phyloP scores from a whole-genome alignment of 768 basidiomycete species.

The Boletus barrowsii region DNA sequence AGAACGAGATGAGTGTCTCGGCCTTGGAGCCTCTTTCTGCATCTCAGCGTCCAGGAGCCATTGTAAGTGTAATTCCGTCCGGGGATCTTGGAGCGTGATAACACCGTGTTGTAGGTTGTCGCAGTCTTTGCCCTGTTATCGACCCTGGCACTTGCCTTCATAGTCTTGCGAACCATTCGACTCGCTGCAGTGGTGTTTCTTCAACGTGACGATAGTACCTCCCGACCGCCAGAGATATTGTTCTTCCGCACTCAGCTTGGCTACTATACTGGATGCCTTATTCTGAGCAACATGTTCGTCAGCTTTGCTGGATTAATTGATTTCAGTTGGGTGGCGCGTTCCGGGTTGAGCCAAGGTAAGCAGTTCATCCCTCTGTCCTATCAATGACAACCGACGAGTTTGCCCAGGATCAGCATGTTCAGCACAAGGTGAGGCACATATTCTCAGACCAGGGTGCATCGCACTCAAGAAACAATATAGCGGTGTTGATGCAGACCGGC shows the following conservation, averaged over 20 bases:
- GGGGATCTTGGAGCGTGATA: background rate
- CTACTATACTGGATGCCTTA: constrained; percentile 60
- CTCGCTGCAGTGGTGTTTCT: constrained; percentile 39
- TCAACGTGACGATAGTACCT: constrained; percentile 25
- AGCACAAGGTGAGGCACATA: constrained; percentile 50
- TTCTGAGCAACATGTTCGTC: constrained; percentile 55
- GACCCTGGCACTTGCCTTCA: constrained; percentile 48
- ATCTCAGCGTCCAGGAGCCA: constrained; percentile 11
- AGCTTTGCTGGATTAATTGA: constrained; percentile 53
- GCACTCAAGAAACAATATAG: constrained; percentile 31
- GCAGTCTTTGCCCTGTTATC: constrained; percentile 55
- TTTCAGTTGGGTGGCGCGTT: constrained; percentile 44
- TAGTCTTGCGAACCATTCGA: constrained; percentile 48
- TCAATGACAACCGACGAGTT: constrained; percentile 1
- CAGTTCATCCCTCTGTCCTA: background rate
- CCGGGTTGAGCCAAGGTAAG: constrained; percentile 50
- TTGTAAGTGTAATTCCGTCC: constrained; percentile 17
- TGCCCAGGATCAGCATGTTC: constrained; percentile 47
- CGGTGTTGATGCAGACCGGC: constrained; percentile 57
- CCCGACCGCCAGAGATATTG: constrained; percentile 42
- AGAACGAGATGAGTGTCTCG: background rate
- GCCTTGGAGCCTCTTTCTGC: constrained; percentile 11
- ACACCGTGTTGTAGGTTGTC: constrained; percentile 34
- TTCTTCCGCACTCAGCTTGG: constrained; percentile 76
- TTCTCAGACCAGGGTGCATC: background rate